A percentile compares a stretch with the other conserved stretches of the same genome.
Conservation (phyloP, 164 flowering plant genomes). For the Annona cherimola region DNA sequence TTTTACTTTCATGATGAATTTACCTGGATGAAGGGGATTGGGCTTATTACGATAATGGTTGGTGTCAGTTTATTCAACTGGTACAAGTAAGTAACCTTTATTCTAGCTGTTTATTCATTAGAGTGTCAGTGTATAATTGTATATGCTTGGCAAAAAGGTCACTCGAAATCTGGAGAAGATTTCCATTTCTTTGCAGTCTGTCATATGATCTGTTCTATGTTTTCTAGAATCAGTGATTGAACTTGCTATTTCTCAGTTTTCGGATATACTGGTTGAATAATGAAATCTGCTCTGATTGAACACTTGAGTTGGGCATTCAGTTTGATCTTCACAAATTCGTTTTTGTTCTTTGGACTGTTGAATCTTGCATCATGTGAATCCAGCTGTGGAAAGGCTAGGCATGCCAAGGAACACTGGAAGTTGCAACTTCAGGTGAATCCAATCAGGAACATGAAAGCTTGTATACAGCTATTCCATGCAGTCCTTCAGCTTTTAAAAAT, state of each 20-base stretch:
- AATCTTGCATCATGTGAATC: background rate
- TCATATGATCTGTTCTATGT: no score
- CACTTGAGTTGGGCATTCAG: background rate
- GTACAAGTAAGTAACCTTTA: constrained; percentile 81
- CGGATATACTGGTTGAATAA: background rate
- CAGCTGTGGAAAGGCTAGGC: background rate
- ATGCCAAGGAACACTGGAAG: background rate
- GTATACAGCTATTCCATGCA: no score
- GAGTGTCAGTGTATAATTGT: no score
- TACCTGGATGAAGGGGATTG: constrained; percentile 88
- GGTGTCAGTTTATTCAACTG: constrained; percentile 96
- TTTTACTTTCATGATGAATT: constrained; percentile 94
- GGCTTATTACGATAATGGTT: constrained; percentile 72
- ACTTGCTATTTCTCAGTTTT: background rate
- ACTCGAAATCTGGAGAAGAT: background rate
- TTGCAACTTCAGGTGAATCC: background rate
- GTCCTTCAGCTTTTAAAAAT: no score
- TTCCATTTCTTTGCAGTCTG: background rate
- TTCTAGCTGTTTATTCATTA: background rate
- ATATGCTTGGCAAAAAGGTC: background rate
- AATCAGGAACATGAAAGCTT: no score
- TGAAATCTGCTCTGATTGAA: background rate
- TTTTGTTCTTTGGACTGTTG: no score
- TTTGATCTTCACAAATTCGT: no score
- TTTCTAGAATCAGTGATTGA: background rate